Evolutionary conservation across 305 asterid genomes (phyloP).

Genomic region (Fraxinus latifolia): DNA sequence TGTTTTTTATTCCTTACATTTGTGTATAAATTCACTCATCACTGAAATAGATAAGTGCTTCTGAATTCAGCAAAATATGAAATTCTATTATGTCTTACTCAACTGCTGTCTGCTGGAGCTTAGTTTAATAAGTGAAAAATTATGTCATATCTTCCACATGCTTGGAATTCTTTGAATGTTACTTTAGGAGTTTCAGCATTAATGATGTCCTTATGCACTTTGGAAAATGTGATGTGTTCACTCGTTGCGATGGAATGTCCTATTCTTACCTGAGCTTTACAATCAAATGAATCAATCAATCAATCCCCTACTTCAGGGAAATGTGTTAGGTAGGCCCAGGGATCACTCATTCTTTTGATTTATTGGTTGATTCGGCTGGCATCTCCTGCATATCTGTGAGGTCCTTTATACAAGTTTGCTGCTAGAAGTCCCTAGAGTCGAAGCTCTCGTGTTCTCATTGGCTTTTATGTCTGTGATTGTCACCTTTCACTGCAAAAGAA

Average conservation of each 20-base stretch:
- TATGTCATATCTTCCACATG: neutral
- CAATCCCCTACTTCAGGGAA: neutral
- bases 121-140: neutral
- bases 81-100: neutral
- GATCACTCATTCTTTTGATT: neutral
- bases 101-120: conserved; percentile 16
- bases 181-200: neutral
- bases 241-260: neutral
- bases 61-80: no score
- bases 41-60: no score
- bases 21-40: no score
- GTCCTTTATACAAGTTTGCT: neutral
- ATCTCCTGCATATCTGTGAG: neutral
- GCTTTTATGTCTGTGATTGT: neutral
- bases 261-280: neutral
- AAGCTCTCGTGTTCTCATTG: neutral
- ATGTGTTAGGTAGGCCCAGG: neutral
- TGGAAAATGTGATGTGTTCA: neutral
- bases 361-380: neutral
- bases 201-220: neutral
- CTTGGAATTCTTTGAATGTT: neutral
- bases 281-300: neutral
- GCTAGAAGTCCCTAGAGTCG: neutral
- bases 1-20: no score
- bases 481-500: neutral